Percentiles rank a stretch among this genome's conserved stretches.
Evolutionary conservation across 208 protist species (phyloP).

Genomic region (Novymonas esmeraldas): DNA sequence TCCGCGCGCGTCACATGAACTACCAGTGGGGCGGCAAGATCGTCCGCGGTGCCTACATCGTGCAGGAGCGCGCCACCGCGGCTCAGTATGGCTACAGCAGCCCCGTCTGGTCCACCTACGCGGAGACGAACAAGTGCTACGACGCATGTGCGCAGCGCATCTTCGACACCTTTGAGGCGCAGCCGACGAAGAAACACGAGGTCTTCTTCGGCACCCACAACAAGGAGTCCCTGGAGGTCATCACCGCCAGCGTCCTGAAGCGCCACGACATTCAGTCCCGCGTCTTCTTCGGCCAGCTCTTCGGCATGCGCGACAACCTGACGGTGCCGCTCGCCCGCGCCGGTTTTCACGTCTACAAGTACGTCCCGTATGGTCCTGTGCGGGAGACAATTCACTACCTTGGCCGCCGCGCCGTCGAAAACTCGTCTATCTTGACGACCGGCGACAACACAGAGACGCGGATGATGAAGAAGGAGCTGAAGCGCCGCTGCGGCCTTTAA

Average conservation of each 20-base stretch:
- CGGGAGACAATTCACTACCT: conserved; percentile 96
- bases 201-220: conserved; percentile 96
- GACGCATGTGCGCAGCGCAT: conserved; percentile 65
- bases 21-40: conserved; percentile 95
- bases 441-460: conserved; percentile 52
- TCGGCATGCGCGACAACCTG: conserved; percentile 97
- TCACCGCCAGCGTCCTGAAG: conserved; percentile 73
- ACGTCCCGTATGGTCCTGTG: conserved; percentile 97
- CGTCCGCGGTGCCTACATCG: conserved; percentile 97
- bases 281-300: conserved; percentile 94
- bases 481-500: conserved; percentile 52
- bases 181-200: conserved; percentile 64
- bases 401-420: conserved; percentile 95
- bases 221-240: conserved; percentile 72
- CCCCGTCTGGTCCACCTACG: conserved; percentile 92
- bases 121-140: conserved; percentile 94
- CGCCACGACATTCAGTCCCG: conserved; percentile 41
- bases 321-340: conserved; percentile 90
- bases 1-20: conserved; percentile 66
- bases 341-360: conserved; percentile 92
- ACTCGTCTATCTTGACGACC: conserved; percentile 75
- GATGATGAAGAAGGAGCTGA: conserved; percentile 86
- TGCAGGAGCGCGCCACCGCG: conserved; percentile 83
- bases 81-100: conserved; percentile 77
- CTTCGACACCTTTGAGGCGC: conserved; percentile 53